Evolutionary conservation across 2,329 filamentous ascomycete species (phyloP).

Genomic region (Penicillium aurantiogriseum): DNA sequence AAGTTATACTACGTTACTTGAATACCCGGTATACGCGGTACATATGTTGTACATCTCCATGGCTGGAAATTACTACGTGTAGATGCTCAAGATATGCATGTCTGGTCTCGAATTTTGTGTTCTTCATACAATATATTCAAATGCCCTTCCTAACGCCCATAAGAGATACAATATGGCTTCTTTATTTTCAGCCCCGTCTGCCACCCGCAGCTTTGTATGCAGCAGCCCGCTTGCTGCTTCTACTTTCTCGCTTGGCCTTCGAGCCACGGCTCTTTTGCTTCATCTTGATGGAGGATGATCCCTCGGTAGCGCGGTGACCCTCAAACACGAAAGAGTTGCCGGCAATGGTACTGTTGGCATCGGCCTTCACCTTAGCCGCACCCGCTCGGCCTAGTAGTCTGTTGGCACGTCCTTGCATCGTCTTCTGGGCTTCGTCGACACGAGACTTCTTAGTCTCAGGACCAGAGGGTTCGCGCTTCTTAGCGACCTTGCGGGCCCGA

Average conservation of each 20-base stretch:
- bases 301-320: conserved; percentile 44
- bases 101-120: conserved; percentile 1
- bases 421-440: conserved; percentile 31
- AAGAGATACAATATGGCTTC: conserved; percentile 16
- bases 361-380: conserved; percentile 36
- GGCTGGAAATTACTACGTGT: not conserved
- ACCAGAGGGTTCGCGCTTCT: conserved; percentile 34
- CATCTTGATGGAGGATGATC: conserved; percentile 32
- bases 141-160: conserved; percentile 25
- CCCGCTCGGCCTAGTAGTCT: conserved; percentile 41
- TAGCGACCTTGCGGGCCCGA: conserved; percentile 71
- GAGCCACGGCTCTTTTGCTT: conserved; percentile 41
- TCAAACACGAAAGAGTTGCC: conserved; percentile 45
- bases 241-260: conserved; percentile 43
- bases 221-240: conserved; percentile 45
- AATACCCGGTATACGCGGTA: not conserved
- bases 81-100: not conserved
- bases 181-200: conserved; percentile 24
- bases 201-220: conserved; percentile 43
- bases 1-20: not conserved
- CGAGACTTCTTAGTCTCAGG: conserved; percentile 21
- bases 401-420: conserved; percentile 40
- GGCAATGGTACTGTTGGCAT: conserved; percentile 29
- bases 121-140: conserved; percentile 10
- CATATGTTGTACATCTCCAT: not conserved